Evolutionary conservation across 2,329 filamentous ascomycete genomes (phyloP).

Genomic region (Fusarium euwallaceae): DNA sequence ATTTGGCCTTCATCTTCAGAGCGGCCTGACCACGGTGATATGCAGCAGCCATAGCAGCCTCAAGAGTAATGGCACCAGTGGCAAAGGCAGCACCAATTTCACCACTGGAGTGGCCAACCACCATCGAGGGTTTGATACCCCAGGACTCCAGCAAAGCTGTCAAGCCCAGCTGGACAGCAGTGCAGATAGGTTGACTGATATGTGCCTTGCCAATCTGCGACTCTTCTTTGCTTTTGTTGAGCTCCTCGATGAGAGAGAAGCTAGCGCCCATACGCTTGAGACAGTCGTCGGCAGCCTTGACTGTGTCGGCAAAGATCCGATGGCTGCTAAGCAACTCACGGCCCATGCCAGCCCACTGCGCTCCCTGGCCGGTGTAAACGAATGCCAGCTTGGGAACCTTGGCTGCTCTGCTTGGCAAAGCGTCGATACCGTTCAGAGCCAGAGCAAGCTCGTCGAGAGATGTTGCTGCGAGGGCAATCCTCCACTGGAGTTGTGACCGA

Average conservation of each 20-base stretch:
- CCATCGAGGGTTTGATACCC: slow-evolving; percentile 46
- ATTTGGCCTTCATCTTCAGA: neutral
- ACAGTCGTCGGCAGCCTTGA: neutral
- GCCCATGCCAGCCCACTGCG: slow-evolving; percentile 30
- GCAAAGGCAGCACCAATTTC: slow-evolving; percentile 55
- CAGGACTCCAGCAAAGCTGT: slow-evolving; percentile 15
- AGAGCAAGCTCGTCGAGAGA: neutral
- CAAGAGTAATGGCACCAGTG: slow-evolving; percentile 22
- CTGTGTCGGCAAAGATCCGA: neutral
- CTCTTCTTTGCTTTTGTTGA: neutral
- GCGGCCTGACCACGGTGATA: slow-evolving; percentile 28
- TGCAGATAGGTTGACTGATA: slow-evolving; percentile 19
- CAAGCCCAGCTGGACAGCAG: slow-evolving; percentile 26
- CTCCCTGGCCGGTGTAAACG: slow-evolving; percentile 32
- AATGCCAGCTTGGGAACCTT: slow-evolving; percentile 11
- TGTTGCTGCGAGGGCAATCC: neutral
- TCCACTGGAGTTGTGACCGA: slow-evolving; percentile 6
- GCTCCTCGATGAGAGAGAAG: slow-evolving; percentile 13
- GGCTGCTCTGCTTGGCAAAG: neutral
- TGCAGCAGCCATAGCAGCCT: slow-evolving; percentile 47
- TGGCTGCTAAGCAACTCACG: slow-evolving; percentile 5
- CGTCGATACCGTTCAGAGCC: neutral
- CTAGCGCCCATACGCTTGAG: slow-evolving; percentile 10
- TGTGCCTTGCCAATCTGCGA: slow-evolving; percentile 9
- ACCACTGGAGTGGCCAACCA: slow-evolving; percentile 53